Evolutionary conservation across 2,329 filamentous ascomycete genomes (phyloP).

Genomic region (Pestalotiopsis fici): DNA sequence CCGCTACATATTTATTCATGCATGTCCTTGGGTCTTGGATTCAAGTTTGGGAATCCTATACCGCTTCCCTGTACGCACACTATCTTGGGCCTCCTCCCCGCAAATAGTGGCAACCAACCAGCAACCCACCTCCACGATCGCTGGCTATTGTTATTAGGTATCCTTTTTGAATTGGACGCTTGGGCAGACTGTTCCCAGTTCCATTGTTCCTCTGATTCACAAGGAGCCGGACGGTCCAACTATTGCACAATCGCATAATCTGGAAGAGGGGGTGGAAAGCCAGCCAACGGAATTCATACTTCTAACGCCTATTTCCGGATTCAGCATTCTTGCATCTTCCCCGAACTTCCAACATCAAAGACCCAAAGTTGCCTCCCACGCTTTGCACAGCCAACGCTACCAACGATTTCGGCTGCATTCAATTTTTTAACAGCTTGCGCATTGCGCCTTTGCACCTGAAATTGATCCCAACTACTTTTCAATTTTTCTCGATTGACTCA

Average conservation of each 20-base stretch:
- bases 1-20: slow-evolving; percentile 6
- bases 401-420: slow-evolving; percentile 7
- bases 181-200: background rate
- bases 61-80: background rate
- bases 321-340: slow-evolving; percentile 7
- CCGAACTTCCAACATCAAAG: slow-evolving; percentile 7
- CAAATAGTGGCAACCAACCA: slow-evolving; percentile 17
- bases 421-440: slow-evolving; percentile 4
- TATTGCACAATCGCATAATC: slow-evolving; percentile 5
- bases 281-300: slow-evolving; percentile 2
- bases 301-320: slow-evolving; percentile 9
- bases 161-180: background rate
- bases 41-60: slow-evolving; percentile 2
- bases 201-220: slow-evolving; percentile 8
- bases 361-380: slow-evolving; percentile 1
- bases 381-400: background rate
- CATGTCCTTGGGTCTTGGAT: background rate
- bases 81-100: slow-evolving; percentile 5
- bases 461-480: slow-evolving; percentile 13
- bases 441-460: slow-evolving; percentile 5
- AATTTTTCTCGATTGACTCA: slow-evolving; percentile 21
- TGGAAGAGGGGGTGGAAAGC: background rate
- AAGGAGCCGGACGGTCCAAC: background rate
- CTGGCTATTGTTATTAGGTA: slow-evolving; percentile 2
- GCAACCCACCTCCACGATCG: slow-evolving; percentile 6